Evolutionary conservation across 2,329 filamentous ascomycete genomes (phyloP), one percentile per base, ranked within the genome.

Genomic region (Chrysoporthe austroafricana): DNA sequence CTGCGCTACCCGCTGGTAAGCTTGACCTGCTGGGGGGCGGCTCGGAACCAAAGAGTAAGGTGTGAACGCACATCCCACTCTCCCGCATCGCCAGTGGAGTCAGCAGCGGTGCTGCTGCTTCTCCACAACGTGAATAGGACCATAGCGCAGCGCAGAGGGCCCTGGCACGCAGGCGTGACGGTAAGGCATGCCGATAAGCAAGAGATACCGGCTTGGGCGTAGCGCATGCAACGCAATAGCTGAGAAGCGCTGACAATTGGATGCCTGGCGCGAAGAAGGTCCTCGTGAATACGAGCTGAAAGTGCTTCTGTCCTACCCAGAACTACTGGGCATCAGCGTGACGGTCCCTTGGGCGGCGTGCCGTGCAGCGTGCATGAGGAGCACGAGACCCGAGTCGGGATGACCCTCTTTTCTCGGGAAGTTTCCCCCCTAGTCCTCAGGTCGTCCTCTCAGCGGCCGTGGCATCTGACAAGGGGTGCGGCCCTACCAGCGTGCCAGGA

Each of bases 1-100:
- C 36, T 48, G 60, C 18, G 18, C 39, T 46, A 32, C 43, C 16
- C 42, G 32, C n/a, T 3, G 34, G 54, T 14, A 39, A 13, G 18
- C 6, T 57, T 14, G 16, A 4, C 32, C 9, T 57, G 54, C 11
- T n/a, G n/a, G 60, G 60, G 16, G 7, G 32, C 21, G 7, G 32
- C 21, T 48, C 16, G 14, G n/a, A 48, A 36, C 43, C 60, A 34
- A 62, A 62, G 34, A 50, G 60, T 62, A 62, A 62, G 60, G 60
- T 62, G 57, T 14, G 57, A 60, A n/a, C 26, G 57, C 18, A 26
- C 2, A 60, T 60, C 39, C n/a, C 57, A 60, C 57, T 60, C 21
- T 42, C 21, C n/a, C 57, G 11, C 57, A 42, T 43, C 36, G n/a
- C 32, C 57, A 42, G n/a, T 60, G 57, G 57, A 21, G 54, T 34